phyloP scores from a whole-genome alignment of 2,329 filamentous ascomycete species.

The Xylariomycetidae sp. region DNA sequence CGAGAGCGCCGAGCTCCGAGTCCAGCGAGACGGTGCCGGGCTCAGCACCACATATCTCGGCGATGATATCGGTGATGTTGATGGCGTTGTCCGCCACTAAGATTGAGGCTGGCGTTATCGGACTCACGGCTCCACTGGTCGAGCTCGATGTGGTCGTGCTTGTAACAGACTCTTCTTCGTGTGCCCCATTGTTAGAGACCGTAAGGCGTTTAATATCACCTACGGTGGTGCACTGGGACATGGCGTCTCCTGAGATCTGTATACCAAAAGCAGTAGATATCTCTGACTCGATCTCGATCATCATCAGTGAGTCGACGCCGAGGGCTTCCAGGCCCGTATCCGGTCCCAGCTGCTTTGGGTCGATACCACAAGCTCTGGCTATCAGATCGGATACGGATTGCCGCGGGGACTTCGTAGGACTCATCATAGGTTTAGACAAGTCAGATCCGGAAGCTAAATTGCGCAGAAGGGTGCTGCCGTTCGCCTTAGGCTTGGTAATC shows the following conservation, averaged over 20 bases:
- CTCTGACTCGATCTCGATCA: slow-evolving; percentile 5
- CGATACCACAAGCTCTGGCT: slow-evolving; percentile 3
- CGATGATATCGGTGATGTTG: slow-evolving; percentile 1
- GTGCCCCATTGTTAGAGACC: background rate
- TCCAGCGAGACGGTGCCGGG: slow-evolving; percentile 2
- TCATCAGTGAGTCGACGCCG: slow-evolving; percentile 3
- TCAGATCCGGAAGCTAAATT: too few relatives aligned
- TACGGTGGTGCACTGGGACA: slow-evolving; percentile 1
- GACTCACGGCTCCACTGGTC: background rate
- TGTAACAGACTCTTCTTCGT: background rate
- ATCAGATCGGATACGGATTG: slow-evolving; percentile 2
- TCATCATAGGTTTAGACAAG: too few relatives aligned
- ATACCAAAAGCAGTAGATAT: slow-evolving; percentile 1
- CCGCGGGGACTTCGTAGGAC: too few relatives aligned
- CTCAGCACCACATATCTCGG: slow-evolving; percentile 5
- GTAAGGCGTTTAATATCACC: slow-evolving; percentile 3
- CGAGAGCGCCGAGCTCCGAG: slow-evolving; percentile 6
- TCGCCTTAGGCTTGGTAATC: too few relatives aligned
- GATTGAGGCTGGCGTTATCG: too few relatives aligned
- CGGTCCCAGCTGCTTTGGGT: background rate
- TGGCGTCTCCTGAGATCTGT: too few relatives aligned
- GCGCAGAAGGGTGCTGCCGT: too few relatives aligned
- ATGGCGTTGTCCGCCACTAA: background rate
- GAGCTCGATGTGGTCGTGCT: background rate
- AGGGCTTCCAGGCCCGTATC: slow-evolving; percentile 1